phyloP scores from a whole-genome alignment of 2,329 filamentous ascomycete species.

The Emmonsiellopsis sp. region DNA sequence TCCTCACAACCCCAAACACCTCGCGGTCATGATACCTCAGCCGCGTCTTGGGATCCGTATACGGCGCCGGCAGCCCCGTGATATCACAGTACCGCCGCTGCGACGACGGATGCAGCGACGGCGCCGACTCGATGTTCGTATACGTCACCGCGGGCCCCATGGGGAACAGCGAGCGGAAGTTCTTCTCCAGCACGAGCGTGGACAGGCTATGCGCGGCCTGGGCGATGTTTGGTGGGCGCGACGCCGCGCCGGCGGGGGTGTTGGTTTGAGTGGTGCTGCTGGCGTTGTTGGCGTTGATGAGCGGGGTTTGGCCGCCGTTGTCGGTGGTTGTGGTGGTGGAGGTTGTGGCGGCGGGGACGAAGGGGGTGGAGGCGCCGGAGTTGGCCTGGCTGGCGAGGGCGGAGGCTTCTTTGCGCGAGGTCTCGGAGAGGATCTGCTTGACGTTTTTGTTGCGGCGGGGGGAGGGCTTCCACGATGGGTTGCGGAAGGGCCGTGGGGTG shows the following conservation, averaged over 20 bases:
- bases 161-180: constrained; percentile 37
- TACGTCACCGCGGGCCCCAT: constrained; percentile 71
- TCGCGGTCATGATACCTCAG: constrained; percentile 89
- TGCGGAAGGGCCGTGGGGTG: constrained; percentile 82
- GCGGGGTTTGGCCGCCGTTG: not conserved
- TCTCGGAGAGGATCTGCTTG: constrained; percentile 89
- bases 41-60: constrained; percentile 89
- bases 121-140: constrained; percentile 92
- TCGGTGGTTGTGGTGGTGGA: constrained; percentile 26
- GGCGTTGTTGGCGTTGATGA: constrained; percentile 35
- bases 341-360: constrained; percentile 26
- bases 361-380: constrained; percentile 67
- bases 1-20: constrained; percentile 74
- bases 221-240: constrained; percentile 63
- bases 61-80: constrained; percentile 82
- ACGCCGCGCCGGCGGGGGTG: constrained; percentile 20
- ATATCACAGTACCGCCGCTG: constrained; percentile 91
- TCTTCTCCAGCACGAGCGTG: constrained; percentile 82
- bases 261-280: constrained; percentile 32
- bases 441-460: constrained; percentile 98
- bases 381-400: constrained; percentile 73
- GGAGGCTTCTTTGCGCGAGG: constrained; percentile 80
- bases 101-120: constrained; percentile 67
- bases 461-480: constrained; percentile 79
- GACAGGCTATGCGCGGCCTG: constrained; percentile 80